Evolutionary conservation across 2,329 filamentous ascomycete genomes (phyloP), one percentile per base, ranked within the genome.

Genomic region (Cordyceps farinosa): DNA sequence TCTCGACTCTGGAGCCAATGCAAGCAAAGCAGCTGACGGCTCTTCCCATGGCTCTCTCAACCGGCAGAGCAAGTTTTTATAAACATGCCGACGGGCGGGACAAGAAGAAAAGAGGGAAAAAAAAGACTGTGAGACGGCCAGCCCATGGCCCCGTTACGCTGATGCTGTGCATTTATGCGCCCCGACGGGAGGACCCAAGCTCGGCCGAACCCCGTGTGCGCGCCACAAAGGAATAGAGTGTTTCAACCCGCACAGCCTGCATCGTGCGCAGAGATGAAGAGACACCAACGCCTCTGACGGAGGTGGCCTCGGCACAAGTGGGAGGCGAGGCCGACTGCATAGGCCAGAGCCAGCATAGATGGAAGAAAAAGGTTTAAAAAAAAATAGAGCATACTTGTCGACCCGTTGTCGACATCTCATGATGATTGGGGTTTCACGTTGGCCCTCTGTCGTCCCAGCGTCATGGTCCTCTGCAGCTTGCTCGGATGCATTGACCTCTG

Each of bases 181-280:
- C 22, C 29, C 36, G 54, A 34, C 42, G 42, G 52, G 38, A 44
- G 32, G 56, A 59, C 10, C 32, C n/a, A 50, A 59, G 42, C 22
- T 27, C 8, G 32, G 36, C 7, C 11, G 17, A 58, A 30, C 44
- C 56, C 34, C 38, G 32, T 48, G 56, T 27, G 47, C 22, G 36
- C 47, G 48, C 27, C 47, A 30, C 15, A 42, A 32, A 22, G 34
- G 45, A 44, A 52, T 22, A 51, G 36, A 60, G 47, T 60, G 57
- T 60, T 60, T 60, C 57, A 52, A 60, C 47, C 34, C 34, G 57
- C 57, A 60, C 47, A 60, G 57, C 57, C 48, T 51, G 47, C 45
- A 60, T 13, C 30, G 11, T 50, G 44, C 22, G 27, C 40, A 53
- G 5, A 8, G 22, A 47, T 9, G 27, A 34, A 6, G 22, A 27